Base-by-base conservation (phyloP, 768 basidiomycete genomes). In the Tremella mesenterica region DNA sequence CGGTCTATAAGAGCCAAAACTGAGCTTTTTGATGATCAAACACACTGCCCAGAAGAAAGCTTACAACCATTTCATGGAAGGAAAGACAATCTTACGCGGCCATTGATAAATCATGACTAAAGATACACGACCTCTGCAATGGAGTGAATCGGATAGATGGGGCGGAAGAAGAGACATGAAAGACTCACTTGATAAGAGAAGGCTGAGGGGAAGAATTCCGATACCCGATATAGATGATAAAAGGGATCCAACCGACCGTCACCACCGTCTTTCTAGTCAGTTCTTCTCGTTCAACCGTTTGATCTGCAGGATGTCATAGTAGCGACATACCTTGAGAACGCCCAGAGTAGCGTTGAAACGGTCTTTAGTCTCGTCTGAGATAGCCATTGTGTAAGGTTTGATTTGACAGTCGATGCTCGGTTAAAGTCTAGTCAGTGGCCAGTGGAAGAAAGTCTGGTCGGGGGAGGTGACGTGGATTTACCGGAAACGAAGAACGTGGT, bases 211-310 rank as follows among this genome's bases (percentile, higher is more conserved):
- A 88, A 70, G 88, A 91, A 63, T 85, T 79, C 49, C 85, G 87
- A 77, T 87, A 95, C 30, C 92, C 93, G 69, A 95, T 80, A 74
- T 91, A 95, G 67, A 97, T 92, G 68, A 97, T 88, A 70, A 92
- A 76, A 28, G 93, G 93, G 67, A 97, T 90, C 89, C 92, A 97
- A 60, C 84, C 85, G 63, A 91, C 95, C 75, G 95, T 90, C 49
- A 95, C 71, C 65, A 91, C 79, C 54, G 86, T 89, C 91, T 95
- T 20, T 27, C n/a, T n/a, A n/a, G n/a, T n/a, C n/a, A n/a, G n/a
- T n/a, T n/a, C n/a, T n/a, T n/a, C n/a, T n/a, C n/a, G n/a, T n/a
- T n/a, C n/a, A n/a, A n/a, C n/a, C n/a, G n/a, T n/a, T n/a, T n/a
- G 33, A 10, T 36, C n/a, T 18, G 41, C 18, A 20, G 26, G 41